Conservation (phyloP, 768 basidiomycete genomes). For the Suillus occidentalis region DNA sequence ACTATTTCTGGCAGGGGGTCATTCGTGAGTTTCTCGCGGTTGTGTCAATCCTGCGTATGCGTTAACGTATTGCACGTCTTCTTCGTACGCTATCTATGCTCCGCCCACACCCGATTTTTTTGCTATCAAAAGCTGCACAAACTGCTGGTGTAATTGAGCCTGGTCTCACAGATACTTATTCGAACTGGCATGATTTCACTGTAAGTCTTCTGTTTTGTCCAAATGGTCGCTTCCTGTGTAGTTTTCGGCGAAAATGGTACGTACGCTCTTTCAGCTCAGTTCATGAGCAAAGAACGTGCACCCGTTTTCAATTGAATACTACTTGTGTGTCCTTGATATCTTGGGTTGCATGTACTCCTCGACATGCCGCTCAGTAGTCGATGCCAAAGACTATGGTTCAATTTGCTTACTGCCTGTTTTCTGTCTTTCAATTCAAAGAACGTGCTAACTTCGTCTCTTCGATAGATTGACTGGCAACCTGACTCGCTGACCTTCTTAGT, state of each 20-base stretch:
- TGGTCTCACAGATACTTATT: constrained; percentile 61
- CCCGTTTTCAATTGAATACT: too few species aligned
- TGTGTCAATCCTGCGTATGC: background rate
- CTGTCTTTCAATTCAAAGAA: background rate
- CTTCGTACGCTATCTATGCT: background rate
- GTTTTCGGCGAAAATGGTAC: background rate
- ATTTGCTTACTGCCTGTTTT: background rate
- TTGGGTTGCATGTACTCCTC: background rate
- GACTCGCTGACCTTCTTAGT: constrained; percentile 64
- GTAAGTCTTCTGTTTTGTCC: constrained; percentile 39
- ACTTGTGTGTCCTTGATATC: background rate
- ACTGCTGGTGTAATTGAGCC: constrained; percentile 48
- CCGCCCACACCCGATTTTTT: background rate
- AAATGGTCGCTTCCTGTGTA: background rate
- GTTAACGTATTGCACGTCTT: background rate
- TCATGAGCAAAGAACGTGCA: background rate
- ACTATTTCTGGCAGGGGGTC: constrained; percentile 76
- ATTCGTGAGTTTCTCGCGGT: constrained; percentile 48
- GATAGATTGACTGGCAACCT: constrained; percentile 80
- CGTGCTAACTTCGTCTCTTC: background rate
- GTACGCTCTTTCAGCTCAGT: background rate
- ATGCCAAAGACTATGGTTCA: background rate
- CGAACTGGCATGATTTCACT: constrained; percentile 75
- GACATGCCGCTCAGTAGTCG: background rate
- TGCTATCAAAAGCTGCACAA: constrained; percentile 28